A percentile compares a stretch with the other conserved stretches of the same genome.
These are phyloP conservation scores for Rhodotorula babjevae DNA, from an alignment of 768 basidiomycete genomes.

Conservation along the genomic window DNA sequence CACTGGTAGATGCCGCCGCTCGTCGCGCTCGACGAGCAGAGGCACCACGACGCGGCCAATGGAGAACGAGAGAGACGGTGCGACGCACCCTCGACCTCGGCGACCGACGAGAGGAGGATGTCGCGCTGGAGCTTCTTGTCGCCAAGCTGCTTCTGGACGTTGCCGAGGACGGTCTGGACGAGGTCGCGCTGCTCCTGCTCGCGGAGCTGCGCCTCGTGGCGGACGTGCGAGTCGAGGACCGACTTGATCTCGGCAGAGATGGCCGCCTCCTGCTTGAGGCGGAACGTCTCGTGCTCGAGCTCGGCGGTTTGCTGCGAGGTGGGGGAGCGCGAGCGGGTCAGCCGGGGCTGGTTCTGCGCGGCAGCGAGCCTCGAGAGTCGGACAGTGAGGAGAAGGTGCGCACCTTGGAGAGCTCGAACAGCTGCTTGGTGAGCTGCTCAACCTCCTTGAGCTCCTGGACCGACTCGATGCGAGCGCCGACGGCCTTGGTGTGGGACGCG, in stretches of 20 bases:
- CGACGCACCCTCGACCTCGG: conserved; percentile 86
- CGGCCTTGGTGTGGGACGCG: conserved; percentile 83
- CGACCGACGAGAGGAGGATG: conserved; percentile 68
- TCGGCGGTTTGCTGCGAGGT: conserved; percentile 76
- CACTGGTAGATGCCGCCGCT: too few relatives aligned
- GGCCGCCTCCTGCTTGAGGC: conserved; percentile 79
- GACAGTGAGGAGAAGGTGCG: conserved; percentile 39
- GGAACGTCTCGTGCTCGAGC: conserved; percentile 82
- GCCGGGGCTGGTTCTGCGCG: not conserved
- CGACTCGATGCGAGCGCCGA: conserved; percentile 83
- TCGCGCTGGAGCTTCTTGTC: conserved; percentile 89
- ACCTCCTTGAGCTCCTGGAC: conserved; percentile 96
- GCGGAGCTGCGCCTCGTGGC: conserved; percentile 92
- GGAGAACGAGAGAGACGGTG: conserved; percentile 57
- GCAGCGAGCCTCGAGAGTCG: not conserved
- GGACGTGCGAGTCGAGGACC: conserved; percentile 96
- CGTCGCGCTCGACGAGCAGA: too few relatives aligned
- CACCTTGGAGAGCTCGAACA: conserved; percentile 90
- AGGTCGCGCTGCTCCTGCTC: conserved; percentile 93
- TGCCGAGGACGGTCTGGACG: conserved; percentile 77
- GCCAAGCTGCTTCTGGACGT: conserved; percentile 72
- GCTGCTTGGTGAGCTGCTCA: conserved; percentile 77
- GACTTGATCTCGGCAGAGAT: conserved; percentile 84
- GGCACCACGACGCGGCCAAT: not conserved
- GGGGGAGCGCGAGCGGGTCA: not conserved